Percentiles rank a stretch among this genome's conserved stretches.
Evolutionary conservation across 1,284 basidiomycete genomes (phyloP).

Genomic region (Marasmius sp.): DNA sequence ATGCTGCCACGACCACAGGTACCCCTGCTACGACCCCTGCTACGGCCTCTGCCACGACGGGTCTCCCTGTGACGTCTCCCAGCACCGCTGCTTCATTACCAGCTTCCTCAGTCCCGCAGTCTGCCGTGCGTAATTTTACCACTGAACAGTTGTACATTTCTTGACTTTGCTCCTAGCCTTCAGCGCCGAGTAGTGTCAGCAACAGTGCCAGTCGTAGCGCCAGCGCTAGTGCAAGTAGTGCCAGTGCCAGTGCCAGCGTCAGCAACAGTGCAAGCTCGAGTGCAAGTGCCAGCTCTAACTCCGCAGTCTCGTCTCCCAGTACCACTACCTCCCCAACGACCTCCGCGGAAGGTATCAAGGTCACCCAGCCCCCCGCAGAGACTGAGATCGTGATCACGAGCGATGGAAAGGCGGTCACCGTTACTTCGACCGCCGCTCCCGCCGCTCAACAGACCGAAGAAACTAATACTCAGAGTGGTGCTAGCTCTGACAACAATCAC

Average conservation of each 20-base stretch:
- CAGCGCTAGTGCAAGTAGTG: not conserved
- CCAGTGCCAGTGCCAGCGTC: not conserved
- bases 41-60: not conserved
- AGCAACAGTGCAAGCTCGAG: constrained; percentile 2
- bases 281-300: constrained; percentile 1
- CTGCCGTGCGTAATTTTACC: not conserved
- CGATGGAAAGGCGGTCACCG: constrained; percentile 1
- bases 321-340: constrained; percentile 1
- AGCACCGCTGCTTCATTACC: not conserved
- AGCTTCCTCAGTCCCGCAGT: not conserved
- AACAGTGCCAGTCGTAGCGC: not conserved
- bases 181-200: not conserved
- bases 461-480: constrained; percentile 19
- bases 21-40: constrained; percentile 7
- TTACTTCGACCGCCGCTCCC: constrained; percentile 9
- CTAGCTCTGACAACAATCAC: constrained; percentile 35
- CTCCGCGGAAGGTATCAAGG: not conserved
- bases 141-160: not conserved
- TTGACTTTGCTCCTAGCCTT: not conserved
- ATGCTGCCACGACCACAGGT: constrained; percentile 11
- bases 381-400: not conserved
- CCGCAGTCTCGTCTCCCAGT: not conserved
- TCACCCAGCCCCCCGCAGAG: not conserved
- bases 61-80: not conserved
- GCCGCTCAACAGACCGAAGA: constrained; percentile 23